Base-by-base conservation (phyloP, 2,329 filamentous ascomycete species). In the Calonectria pteridis region DNA sequence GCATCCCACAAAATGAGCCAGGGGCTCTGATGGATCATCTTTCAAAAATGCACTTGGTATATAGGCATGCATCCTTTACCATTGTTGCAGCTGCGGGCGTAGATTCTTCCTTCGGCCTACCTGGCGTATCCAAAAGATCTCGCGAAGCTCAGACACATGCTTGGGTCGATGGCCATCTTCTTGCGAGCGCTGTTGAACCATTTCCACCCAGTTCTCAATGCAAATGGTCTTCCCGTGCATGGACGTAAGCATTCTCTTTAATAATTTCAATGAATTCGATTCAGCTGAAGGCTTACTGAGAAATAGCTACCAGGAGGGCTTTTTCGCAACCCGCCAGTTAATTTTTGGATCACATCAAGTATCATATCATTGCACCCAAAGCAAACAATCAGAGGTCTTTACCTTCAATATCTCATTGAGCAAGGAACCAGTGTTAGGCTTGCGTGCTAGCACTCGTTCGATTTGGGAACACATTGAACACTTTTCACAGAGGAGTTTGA, bases 11-110 rank as follows among this genome's bases (percentile, higher is more conserved):
- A 29, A 23, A 49, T 20, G 62, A 63, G 5, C 29, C 6, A 4
- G 13, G 16, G n/a, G 26, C 31, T 18, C 18, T 67, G 2, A n/a
- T 46, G 13, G 59, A 63, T 3, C 59, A 73, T 35, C 50, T 73
- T 11, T 46, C 37, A 1, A 64, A 53, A 23, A 67, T 73, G 71
- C 31, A 71, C n/a, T 28, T 71, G 7, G 49, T 73, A 14, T 67
- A 67, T 35, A 28, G 53, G 28, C 14, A 55, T 2, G 71, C 67
- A 9, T n/a, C 23, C 2, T 62, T 73, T 26, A 67, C 62, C 18
- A 70, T 73, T 18, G 18, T 73, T 1, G 71, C 71, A 3, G 71
- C 62, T 53, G 62, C 67, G 1, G 51, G 71, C 1, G 28, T 20
- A 37, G 31, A 46, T 10, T 62, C 66, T 9, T 71, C 59, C 13